Base-by-base conservation (phyloP, 163 green algal genomes). In the Smithsoniella earleae region DNA sequence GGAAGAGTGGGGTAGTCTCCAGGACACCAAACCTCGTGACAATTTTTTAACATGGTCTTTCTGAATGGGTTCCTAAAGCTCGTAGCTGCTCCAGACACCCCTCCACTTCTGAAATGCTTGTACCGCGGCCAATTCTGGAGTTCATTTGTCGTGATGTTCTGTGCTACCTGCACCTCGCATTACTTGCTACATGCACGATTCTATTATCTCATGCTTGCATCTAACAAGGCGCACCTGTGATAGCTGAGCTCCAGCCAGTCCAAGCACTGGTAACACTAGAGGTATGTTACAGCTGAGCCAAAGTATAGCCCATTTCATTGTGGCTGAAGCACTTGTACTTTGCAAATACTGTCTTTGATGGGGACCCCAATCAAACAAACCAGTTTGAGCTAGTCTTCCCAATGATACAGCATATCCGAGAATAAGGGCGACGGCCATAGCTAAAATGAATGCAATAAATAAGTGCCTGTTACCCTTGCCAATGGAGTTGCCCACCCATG, bases 91-190 rank as follows among this genome's bases (percentile, higher is more conserved):
- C 52, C 52, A 33, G 25, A 8, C 6, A 13, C 20, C 25, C 52
- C 13, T 69, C 34, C 34, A 13, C 28, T 34, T 34, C 75, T 46
- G n/a, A 62, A 25, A 36, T 79, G 27, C 36, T 44, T 45, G 66
- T 79, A 90, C 34, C 89, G 80, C 77, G 96, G 88, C 86, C 88
- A 95, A 80, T 98, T 98, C n/a, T 89, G 87, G 34, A 97, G 81
- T 81, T 98, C 93, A 75, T 98, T 98, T 31, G 93, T 98, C 2
- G 93, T 98, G 28, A 98, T 81, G 79, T 98, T 98, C 38, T 84
- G 82, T 2, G 79, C 78, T 4, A 96, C 84, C 75, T 90, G 85
- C 28, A 97, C 80, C 18, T 87, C 89, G n/a, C n/a, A n/a, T n/a
- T n/a, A n/a, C n/a, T n/a, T n/a, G n/a, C n/a, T n/a, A n/a, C n/a